Conservation (phyloP, 139 green algal genomes). For the Picochlorum sp. region DNA sequence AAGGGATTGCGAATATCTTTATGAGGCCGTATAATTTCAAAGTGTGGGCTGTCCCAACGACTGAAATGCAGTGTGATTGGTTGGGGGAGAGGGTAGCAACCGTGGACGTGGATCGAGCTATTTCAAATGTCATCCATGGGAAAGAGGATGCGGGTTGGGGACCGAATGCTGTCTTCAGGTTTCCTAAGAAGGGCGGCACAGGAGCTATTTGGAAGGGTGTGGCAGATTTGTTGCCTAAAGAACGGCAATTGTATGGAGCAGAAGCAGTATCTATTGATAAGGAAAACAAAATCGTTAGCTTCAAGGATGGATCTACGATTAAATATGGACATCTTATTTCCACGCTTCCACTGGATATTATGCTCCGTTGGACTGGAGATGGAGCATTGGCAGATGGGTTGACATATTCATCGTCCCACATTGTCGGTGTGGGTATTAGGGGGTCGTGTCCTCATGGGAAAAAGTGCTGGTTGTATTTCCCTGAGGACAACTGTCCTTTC, state of each 20-base stretch:
- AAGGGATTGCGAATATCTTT: constrained; percentile 84
- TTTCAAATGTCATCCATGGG: constrained; percentile 73
- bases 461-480: constrained; percentile 95
- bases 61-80: constrained; percentile 84
- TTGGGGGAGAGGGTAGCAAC: constrained; percentile 86
- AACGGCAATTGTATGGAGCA: constrained; percentile 58
- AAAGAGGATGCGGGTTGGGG: constrained; percentile 85
- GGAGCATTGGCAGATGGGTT: constrained; percentile 60
- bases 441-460: constrained; percentile 63
- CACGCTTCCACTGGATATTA: constrained; percentile 76
- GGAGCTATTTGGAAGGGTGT: constrained; percentile 85
- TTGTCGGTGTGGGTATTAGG: constrained; percentile 64
- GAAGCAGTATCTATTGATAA: constrained; percentile 60
- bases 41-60: constrained; percentile 69
- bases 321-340: constrained; percentile 59
- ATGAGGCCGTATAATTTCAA: constrained; percentile 97
- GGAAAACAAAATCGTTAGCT: constrained; percentile 45
- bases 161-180: constrained; percentile 85
- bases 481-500: constrained; percentile 82
- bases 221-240: constrained; percentile 60
- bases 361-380: constrained; percentile 55
- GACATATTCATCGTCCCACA: constrained; percentile 69
- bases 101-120: constrained; percentile 74
- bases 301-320: constrained; percentile 36
- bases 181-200: constrained; percentile 75